Evolutionary conservation across 805 yeast genomes (phyloP).

Genomic region (Torulaspora gathmanii): DNA sequence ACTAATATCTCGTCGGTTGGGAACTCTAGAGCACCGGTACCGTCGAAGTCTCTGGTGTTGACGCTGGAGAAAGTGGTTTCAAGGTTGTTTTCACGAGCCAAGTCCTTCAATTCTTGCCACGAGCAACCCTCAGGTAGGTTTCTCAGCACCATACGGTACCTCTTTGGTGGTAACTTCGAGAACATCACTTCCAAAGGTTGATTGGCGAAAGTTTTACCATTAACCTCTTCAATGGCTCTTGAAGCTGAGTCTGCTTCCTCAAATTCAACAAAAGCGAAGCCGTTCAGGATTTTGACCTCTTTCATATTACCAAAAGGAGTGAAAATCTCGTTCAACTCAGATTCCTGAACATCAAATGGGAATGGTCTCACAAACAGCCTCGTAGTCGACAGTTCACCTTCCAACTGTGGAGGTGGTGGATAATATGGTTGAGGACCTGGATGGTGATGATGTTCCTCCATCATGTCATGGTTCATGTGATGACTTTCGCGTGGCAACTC

Average conservation of each 20-base stretch:
- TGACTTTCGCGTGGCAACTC: slow-evolving; percentile 17
- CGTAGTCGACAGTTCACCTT: slow-evolving; percentile 40
- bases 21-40: slow-evolving; percentile 45
- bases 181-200: slow-evolving; percentile 44
- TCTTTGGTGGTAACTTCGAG: slow-evolving; percentile 54
- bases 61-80: slow-evolving; percentile 57
- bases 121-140: slow-evolving; percentile 71
- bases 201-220: slow-evolving; percentile 63
- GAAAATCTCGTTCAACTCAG: slow-evolving; percentile 67
- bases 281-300: slow-evolving; percentile 69
- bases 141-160: slow-evolving; percentile 64
- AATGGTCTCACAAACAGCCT: slow-evolving; percentile 60
- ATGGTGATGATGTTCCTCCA: slow-evolving; percentile 17
- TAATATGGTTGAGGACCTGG: slow-evolving; percentile 22
- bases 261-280: slow-evolving; percentile 86
- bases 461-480: slow-evolving; percentile 9
- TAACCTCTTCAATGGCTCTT: slow-evolving; percentile 68
- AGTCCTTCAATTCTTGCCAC: slow-evolving; percentile 89
- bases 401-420: slow-evolving; percentile 27
- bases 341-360: slow-evolving; percentile 48
- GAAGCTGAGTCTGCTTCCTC: slow-evolving; percentile 66
- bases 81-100: slow-evolving; percentile 69
- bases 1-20: slow-evolving; percentile 68
- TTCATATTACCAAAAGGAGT: slow-evolving; percentile 59
- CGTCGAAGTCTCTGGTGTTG: slow-evolving; percentile 43